These are phyloP conservation scores for Spizellomyces sp. DNA, from an alignment of 192 early-diverging fungal genomes.

Conservation along the genomic window DNA sequence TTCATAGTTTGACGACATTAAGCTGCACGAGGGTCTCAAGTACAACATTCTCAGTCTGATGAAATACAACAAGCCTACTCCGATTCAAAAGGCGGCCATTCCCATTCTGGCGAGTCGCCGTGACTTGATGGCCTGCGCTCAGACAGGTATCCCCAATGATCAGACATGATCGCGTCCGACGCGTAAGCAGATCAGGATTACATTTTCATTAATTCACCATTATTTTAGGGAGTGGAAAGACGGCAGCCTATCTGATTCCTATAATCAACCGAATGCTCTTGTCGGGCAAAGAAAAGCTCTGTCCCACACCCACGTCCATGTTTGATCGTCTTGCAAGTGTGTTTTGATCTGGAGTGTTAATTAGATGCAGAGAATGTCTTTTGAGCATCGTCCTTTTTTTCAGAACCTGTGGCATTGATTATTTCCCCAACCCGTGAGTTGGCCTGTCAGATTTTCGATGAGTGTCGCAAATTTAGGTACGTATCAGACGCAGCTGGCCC, in stretches of 20 bases:
- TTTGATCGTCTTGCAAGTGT: too few species aligned
- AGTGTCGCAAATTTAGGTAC: conserved; percentile 84
- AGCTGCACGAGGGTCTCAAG: conserved; percentile 72
- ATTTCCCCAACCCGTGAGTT: conserved; percentile 94
- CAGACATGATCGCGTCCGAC: background rate
- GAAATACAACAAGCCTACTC: conserved; percentile 81
- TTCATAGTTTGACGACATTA: conserved; percentile 44
- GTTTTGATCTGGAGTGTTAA: too few species aligned
- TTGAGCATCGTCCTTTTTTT: background rate
- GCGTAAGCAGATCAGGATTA: background rate
- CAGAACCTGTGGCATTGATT: conserved; percentile 80
- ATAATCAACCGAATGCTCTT: conserved; percentile 29
- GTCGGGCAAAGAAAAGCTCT: conserved; percentile 23
- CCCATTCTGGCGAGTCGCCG: conserved; percentile 40
- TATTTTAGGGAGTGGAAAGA: conserved; percentile 78
- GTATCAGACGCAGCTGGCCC: conserved; percentile 60
- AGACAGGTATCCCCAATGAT: conserved; percentile 72
- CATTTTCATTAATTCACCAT: background rate
- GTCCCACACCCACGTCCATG: background rate
- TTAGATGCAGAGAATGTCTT: background rate
- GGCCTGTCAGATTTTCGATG: conserved; percentile 87
- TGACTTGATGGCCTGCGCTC: conserved; percentile 89
- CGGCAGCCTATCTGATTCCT: conserved; percentile 77
- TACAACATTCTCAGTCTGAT: conserved; percentile 76
- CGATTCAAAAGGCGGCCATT: conserved; percentile 66